Base-by-base conservation (phyloP, 2,329 filamentous ascomycete genomes). In the Stagonosporopsis chrysanthemi region DNA sequence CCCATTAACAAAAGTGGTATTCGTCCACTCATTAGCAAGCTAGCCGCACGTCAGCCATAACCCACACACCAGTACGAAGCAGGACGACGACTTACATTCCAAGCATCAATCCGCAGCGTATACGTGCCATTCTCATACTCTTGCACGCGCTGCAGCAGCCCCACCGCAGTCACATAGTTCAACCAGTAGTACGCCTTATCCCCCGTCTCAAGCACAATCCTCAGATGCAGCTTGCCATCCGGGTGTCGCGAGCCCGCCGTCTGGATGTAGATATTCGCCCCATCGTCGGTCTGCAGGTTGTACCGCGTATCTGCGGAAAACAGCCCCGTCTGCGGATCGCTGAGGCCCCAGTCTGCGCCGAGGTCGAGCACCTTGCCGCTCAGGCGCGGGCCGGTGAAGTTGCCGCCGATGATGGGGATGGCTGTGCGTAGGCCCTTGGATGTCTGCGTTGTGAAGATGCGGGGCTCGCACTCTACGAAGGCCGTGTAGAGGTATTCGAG, bases 351-450 rank as follows among this genome's bases (percentile, higher is more conserved):
- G 40, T 75, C 73, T 2, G 72, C 72, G 6, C 72, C 72, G 4
- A 75, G 51, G 35, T 73, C 55, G 8, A 73, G 58, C 23, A 75
- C 63, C 26, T 55, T 58, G 12, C 63, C 63, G 4, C 24, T 48
- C 38, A 57, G 14, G 6, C 70, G 71, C 17, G 56, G 71, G 0
- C 71, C 71, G 1, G 69, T 70, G 52, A 73, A 68, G 28, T 72
- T 72, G 5, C 70, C 71, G 28, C 69, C 70, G 6, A 70, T 49
- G 44, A 73, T 72, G 1, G 69, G 71, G 23, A 72, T 71, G 8
- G 69, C 61, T 23, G 64, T 67, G 2, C 70, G 66, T 15, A 72
- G 58, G 14, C 70, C 68, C 12, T 58, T 56, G 2, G 70, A 64
- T 6, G 65, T 66, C 45, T 66, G 64, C 14, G 61, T 59, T 2